Conservation (phyloP, 495 filamentous ascomycete species). For the Astrothelium subdiscretum region DNA sequence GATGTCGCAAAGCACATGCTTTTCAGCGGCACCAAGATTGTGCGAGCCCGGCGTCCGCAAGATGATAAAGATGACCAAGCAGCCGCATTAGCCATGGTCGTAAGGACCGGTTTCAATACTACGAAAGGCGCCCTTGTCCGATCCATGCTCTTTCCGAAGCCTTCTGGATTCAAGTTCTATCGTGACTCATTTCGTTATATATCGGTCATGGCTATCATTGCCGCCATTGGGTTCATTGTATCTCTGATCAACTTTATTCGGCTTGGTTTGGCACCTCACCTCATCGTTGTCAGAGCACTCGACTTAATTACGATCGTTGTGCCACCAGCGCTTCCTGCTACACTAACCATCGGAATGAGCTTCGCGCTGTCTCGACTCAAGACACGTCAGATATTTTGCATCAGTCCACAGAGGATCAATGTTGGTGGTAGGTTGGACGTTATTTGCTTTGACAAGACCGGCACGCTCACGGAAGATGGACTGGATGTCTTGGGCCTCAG, state of each 20-base stretch:
- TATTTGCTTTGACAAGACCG: constrained; percentile 97
- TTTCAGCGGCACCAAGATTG: constrained; percentile 91
- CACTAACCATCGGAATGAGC: constrained; percentile 89
- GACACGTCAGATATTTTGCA: constrained; percentile 86
- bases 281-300: constrained; percentile 83
- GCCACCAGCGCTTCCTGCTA: constrained; percentile 92
- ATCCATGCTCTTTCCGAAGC: constrained; percentile 98
- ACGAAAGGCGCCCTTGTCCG: constrained; percentile 93
- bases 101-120: constrained; percentile 91
- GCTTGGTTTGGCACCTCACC: constrained; percentile 69
- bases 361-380: constrained; percentile 84
- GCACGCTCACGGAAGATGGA: constrained; percentile 93
- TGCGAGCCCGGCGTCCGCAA: constrained; percentile 78
- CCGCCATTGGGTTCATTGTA: constrained; percentile 72
- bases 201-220: constrained; percentile 89
- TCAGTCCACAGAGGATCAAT: constrained; percentile 92
- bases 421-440: constrained; percentile 92
- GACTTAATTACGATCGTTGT: constrained; percentile 98
- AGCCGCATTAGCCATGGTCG: constrained; percentile 80
- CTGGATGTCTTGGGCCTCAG: constrained; percentile 86
- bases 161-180: constrained; percentile 96
- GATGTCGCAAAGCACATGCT: constrained; percentile 78
- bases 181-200: constrained; percentile 97
- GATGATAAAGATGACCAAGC: constrained; percentile 78
- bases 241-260: constrained; percentile 89